Evolutionary conservation across 2,329 filamentous ascomycete genomes (phyloP), one percentile per base, ranked within the genome.

Genomic region (Claviceps sp.): DNA sequence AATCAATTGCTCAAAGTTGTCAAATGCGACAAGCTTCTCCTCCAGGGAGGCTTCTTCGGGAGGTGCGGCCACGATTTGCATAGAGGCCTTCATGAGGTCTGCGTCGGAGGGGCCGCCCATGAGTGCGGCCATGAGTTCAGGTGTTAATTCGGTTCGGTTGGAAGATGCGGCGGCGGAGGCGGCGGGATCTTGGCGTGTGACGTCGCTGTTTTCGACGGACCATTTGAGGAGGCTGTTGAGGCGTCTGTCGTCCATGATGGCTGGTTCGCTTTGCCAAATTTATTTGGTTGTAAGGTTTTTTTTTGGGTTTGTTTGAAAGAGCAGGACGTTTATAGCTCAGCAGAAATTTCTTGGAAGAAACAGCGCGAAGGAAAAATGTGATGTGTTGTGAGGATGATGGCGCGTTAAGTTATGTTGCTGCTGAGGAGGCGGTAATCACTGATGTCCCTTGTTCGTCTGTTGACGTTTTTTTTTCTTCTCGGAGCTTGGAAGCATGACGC

Each of bases 1-100:
- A 61, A 96, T 85, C 54, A 95, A 75, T 68, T 95, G 88, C 72
- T 95, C 90, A 56, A 96, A 85, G 71, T 96, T 95, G 77, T 95
- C 90, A 69, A 95, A 94, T 40, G 90, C 90, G 53, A 83, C 79
- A 51, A 94, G 70, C 67, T 87, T 89, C 69, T 88, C 80, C 44
- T 89, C 84, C 48, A 91, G 74, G 4, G 79, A 77, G 52, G 85
- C 72, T 52, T 84, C 76, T 8, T 81, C 71, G 60, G 78, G 74
- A 1, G 71, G 58, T 18, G 81, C 80, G 9, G 74, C 77, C 63
- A 96, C 84, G 52, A 86, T 81, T 30, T 77, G 76, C 82, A 98
- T 95, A 56, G 86, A 77, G 50, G 85, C 81, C 61, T 81, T 81
- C 93, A 98, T 97, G 50, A 94, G 78, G 55, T 97, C 89, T 22